These are phyloP conservation scores for Diaporthe velutina DNA, from an alignment of 2,329 filamentous ascomycete genomes.

Conservation along the genomic window DNA sequence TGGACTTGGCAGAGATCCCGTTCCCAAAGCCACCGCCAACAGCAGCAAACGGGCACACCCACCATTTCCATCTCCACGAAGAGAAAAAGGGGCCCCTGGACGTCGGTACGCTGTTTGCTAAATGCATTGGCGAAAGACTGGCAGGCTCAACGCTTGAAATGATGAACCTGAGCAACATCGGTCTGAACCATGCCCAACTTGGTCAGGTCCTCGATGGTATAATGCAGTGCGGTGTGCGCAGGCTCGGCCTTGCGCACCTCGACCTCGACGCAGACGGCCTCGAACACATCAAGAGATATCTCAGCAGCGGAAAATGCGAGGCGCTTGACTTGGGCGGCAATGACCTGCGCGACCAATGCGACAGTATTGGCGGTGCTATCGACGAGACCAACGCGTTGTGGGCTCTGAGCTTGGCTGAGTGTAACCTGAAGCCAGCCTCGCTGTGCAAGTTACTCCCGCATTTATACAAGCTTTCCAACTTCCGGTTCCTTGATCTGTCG, in stretches of 20 bases:
- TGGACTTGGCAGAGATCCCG: slow-evolving; percentile 87
- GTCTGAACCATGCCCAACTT: slow-evolving; percentile 78
- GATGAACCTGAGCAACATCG: slow-evolving; percentile 85
- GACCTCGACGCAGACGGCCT: slow-evolving; percentile 80
- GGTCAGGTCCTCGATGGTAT: slow-evolving; percentile 84
- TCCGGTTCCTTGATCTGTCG: slow-evolving; percentile 92
- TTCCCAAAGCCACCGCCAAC: slow-evolving; percentile 68
- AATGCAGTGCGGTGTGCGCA: slow-evolving; percentile 80
- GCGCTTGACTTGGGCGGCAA: slow-evolving; percentile 93
- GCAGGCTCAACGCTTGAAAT: slow-evolving; percentile 84
- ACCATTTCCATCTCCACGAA: slow-evolving; percentile 46
- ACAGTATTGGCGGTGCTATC: slow-evolving; percentile 65
- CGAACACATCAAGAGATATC: slow-evolving; percentile 80
- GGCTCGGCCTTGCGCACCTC: slow-evolving; percentile 88
- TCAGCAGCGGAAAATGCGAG: slow-evolving; percentile 83
- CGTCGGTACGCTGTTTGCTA: slow-evolving; percentile 76
- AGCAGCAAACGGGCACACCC: slow-evolving; percentile 41
- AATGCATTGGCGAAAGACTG: slow-evolving; percentile 81
- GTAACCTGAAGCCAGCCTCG: slow-evolving; percentile 80
- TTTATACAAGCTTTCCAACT: slow-evolving; percentile 76
- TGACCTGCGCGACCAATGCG: slow-evolving; percentile 70
- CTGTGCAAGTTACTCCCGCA: slow-evolving; percentile 82
- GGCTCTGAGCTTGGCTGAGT: slow-evolving; percentile 88
- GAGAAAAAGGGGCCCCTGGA: slow-evolving; percentile 54
- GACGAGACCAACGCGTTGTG: slow-evolving; percentile 72